phyloP scores from a whole-genome alignment of 495 filamentous ascomycete genomes.

The Achaetomiella virescens region DNA sequence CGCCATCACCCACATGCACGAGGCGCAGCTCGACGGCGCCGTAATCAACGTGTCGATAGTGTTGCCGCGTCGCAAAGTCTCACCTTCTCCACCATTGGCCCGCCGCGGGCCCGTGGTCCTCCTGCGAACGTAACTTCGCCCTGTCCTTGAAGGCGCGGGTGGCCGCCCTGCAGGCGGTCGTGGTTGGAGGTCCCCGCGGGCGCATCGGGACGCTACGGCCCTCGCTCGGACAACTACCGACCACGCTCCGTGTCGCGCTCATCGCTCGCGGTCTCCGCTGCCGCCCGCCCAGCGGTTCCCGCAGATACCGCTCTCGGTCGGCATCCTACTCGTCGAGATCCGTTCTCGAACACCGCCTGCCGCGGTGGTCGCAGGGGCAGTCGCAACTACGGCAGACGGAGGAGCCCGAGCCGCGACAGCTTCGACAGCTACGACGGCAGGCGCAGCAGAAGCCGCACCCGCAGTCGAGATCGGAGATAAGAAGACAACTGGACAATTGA shows the following conservation, averaged over 20 bases:
- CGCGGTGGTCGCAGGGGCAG: slow-evolving; percentile 36
- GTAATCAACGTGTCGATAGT: slow-evolving; percentile 90
- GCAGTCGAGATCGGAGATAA: slow-evolving; percentile 25
- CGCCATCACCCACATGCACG: slow-evolving; percentile 96
- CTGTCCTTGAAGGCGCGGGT: slow-evolving; percentile 24
- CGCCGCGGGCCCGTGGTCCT: slow-evolving; percentile 41
- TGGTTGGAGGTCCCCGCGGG: slow-evolving; percentile 28
- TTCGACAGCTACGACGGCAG: slow-evolving; percentile 42
- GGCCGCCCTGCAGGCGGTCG: slow-evolving; percentile 27
- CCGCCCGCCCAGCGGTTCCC: slow-evolving; percentile 29
- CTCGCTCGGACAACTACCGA: slow-evolving; percentile 48
- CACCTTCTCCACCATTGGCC: slow-evolving; percentile 44
- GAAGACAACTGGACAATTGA: not conserved
- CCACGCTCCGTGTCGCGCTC: slow-evolving; percentile 45
- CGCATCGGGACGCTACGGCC: slow-evolving; percentile 34
- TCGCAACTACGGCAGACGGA: slow-evolving; percentile 33
- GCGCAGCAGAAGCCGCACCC: slow-evolving; percentile 25
- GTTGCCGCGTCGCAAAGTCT: slow-evolving; percentile 67
- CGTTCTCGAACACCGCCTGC: slow-evolving; percentile 44
- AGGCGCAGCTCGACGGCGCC: slow-evolving; percentile 88
- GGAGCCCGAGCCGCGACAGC: slow-evolving; percentile 59
- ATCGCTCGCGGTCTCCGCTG: slow-evolving; percentile 36
- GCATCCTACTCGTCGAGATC: slow-evolving; percentile 49
- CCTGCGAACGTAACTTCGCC: slow-evolving; percentile 36
- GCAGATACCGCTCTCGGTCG: slow-evolving; percentile 43